Evolutionary conservation across 1,284 basidiomycete genomes (phyloP), one percentile per base, ranked within the genome.

Genomic region (Coniferiporia weirii): DNA sequence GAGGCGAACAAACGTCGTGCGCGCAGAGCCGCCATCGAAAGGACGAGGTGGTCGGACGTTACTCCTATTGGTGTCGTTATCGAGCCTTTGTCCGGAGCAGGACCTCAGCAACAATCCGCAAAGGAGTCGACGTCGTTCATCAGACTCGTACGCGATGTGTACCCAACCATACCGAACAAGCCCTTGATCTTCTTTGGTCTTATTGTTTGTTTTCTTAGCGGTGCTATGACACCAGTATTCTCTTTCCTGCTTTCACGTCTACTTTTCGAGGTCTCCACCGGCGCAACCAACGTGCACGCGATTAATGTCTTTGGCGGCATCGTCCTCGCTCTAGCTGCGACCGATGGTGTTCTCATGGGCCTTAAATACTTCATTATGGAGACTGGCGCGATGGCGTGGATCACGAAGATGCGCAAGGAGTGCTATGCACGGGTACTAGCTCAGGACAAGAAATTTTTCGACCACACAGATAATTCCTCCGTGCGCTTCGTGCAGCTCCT

Each of bases 361-460:
- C 67, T 83, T 63, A 91, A 92, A 72, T 91, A 87, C 72, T 85
- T 85, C 67, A 69, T 89, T 60, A 85, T 94, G 76, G 91, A 96
- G 72, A 77, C 76, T 1, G 75, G 83, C 1, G 88, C 85, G 0
- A 85, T 91, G 69, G 70, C 72, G 6, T 98, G 95, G 95, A 81
- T 93, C 12, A 84, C 83, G 8, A 67, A 69, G 19, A 70, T 98
- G 35, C 86, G 97, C 9, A 71, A 76, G 40, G 64, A 65, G 0
- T 85, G 83, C 5, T 88, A 89, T 66, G 65, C 68, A 15, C 80
- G 75, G 36, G 75, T 98, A 13, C 74, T 98, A 34, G 70, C 73
- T 1, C 95, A 98, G 72, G 94, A 97, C 72, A 93, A 92, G 72
- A 71, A 79, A n/a, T 99, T 89, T 84, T 98, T 95, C 71, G 94